A percentile compares a stretch with the other conserved stretches of the same genome.
phyloP scores from a whole-genome alignment of 2,329 filamentous ascomycete genomes.

The Clonostachys chloroleuca region DNA sequence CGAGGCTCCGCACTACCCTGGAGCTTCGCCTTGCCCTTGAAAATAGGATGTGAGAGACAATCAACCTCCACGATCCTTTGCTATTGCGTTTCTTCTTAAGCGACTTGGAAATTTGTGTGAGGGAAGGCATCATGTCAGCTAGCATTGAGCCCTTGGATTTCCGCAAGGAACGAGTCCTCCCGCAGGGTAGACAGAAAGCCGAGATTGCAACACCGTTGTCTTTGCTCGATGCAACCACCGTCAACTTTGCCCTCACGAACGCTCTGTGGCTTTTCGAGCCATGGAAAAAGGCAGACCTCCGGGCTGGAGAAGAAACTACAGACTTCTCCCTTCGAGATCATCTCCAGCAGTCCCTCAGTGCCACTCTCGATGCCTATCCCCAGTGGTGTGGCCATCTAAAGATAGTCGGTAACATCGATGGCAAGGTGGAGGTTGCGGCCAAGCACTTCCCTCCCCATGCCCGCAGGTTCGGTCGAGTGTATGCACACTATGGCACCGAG shows the following conservation, averaged over 20 bases:
- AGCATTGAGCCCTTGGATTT: too few relatives aligned
- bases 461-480: constrained; percentile 12
- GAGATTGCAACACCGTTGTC: constrained; percentile 6
- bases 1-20: too few relatives aligned
- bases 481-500: constrained; percentile 7
- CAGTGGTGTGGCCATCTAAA: constrained; percentile 12
- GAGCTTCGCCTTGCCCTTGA: too few relatives aligned
- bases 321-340: neutral
- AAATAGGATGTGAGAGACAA: too few relatives aligned
- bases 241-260: constrained; percentile 11
- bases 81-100: too few relatives aligned
- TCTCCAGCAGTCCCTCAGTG: constrained; percentile 4
- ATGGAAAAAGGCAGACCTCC: neutral
- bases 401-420: constrained; percentile 5
- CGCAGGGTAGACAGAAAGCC: too few relatives aligned
- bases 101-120: too few relatives aligned
- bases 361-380: constrained; percentile 9
- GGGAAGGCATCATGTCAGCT: too few relatives aligned
- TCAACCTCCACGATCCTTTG: too few relatives aligned
- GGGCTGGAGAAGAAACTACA: neutral
- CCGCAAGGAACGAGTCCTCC: too few relatives aligned
- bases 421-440: constrained; percentile 2
- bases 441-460: constrained; percentile 8
- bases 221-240: constrained; percentile 12
- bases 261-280: constrained; percentile 13